These are phyloP conservation scores for Anthoceros angustus DNA, from an alignment of 225 moss, liverwort and hornwort species.

Conservation along the genomic window DNA sequence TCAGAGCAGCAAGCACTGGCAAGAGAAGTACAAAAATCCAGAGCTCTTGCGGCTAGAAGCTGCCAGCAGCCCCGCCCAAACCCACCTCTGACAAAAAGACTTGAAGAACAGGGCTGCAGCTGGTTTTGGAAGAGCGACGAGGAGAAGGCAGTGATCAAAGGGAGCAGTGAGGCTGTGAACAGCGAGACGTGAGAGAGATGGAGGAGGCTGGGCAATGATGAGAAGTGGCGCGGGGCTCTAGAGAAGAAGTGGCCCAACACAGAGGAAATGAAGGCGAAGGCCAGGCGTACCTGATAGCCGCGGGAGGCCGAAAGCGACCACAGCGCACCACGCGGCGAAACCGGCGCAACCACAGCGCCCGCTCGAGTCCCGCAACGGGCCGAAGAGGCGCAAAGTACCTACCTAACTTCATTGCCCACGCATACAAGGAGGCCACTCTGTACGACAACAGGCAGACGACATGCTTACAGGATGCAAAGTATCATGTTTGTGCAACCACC, in stretches of 20 bases:
- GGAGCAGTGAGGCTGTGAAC: background rate
- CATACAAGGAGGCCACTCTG: no score
- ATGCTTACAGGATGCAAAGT: no score
- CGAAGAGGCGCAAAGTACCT: background rate
- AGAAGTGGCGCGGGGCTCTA: constrained; percentile 1
- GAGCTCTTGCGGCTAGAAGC: no score
- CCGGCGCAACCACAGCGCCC: background rate
- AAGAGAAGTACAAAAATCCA: no score
- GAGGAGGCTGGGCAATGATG: constrained; percentile 4
- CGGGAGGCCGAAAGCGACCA: background rate
- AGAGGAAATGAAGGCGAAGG: background rate
- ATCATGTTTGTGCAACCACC: no score
- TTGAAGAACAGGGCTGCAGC: no score
- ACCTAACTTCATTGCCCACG: no score
- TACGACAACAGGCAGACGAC: no score
- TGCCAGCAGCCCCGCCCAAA: no score
- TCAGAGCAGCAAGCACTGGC: no score
- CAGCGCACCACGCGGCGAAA: background rate
- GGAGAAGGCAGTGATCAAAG: background rate
- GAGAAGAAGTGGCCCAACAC: background rate
- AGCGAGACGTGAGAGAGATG: background rate
- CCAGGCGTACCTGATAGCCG: background rate
- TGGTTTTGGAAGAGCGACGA: no score
- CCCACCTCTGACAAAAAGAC: no score
- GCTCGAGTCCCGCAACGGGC: background rate